A percentile compares a stretch with the other conserved stretches of the same genome.
Conservation (phyloP, 2,329 filamentous ascomycete species). For the Arthrobotrys musiformis region DNA sequence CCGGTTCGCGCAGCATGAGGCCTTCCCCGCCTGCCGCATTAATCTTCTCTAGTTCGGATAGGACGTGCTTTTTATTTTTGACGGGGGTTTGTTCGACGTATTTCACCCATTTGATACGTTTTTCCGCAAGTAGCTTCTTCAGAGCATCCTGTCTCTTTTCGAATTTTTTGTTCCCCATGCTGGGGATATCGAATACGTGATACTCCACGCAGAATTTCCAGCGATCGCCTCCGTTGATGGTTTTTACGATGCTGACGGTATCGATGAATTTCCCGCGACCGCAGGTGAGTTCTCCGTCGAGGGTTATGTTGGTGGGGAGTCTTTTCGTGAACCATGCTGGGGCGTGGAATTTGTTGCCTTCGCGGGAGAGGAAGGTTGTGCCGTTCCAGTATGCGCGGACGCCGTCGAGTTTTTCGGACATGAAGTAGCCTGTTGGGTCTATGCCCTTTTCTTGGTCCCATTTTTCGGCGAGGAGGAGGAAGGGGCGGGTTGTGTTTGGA, state of each 20-base stretch:
- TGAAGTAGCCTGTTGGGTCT: constrained; percentile 57
- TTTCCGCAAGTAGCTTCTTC: constrained; percentile 52
- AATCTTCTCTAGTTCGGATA: constrained; percentile 57
- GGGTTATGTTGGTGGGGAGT: constrained; percentile 58
- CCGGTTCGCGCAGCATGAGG: constrained; percentile 59
- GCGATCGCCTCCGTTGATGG: constrained; percentile 56
- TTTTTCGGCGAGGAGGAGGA: constrained; percentile 60
- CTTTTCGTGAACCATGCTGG: constrained; percentile 59
- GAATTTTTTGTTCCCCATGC: constrained; percentile 56
- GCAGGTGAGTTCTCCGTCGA: constrained; percentile 60
- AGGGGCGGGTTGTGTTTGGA: constrained; percentile 51
- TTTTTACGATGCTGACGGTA: constrained; percentile 59
- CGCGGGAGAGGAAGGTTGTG: constrained; percentile 57
- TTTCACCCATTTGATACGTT: constrained; percentile 58
- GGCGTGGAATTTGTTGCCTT: constrained; percentile 60
- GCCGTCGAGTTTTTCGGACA: constrained; percentile 60
- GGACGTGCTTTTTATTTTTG: constrained; percentile 55
- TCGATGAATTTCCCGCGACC: constrained; percentile 58
- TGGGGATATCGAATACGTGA: constrained; percentile 59
- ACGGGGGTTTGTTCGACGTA: constrained; percentile 57
- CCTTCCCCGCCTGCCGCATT: constrained; percentile 57
- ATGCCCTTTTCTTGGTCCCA: constrained; percentile 59
- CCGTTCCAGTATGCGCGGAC: constrained; percentile 60
- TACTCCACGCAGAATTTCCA: constrained; percentile 60
- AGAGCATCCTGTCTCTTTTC: constrained; percentile 57